phyloP scores from a whole-genome alignment of 352 stramenopile species.

The Thalassiosira allenii region DNA sequence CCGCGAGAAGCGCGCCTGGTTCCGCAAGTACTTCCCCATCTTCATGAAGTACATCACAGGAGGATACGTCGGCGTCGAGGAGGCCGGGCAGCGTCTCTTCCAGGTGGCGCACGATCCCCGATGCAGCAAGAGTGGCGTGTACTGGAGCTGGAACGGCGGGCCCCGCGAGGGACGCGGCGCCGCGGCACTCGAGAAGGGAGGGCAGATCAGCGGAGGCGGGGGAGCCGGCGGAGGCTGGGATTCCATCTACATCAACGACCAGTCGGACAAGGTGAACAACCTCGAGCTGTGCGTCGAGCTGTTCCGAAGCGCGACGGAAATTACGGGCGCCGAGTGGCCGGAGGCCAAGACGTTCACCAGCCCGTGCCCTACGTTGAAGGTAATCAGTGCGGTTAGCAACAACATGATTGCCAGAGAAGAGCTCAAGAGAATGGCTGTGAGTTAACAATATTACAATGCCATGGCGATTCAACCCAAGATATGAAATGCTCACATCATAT shows the following conservation, averaged over 20 bases:
- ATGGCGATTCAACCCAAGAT: not conserved
- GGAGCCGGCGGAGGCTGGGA: conserved; percentile 86
- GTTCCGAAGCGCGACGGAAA: conserved; percentile 78
- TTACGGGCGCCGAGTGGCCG: conserved; percentile 85
- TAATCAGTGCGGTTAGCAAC: conserved; percentile 82
- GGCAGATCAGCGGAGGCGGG: conserved; percentile 82
- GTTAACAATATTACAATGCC: not conserved
- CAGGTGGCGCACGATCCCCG: conserved; percentile 87
- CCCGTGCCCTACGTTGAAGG: conserved; percentile 86
- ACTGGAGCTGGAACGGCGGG: conserved; percentile 87
- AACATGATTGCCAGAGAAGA: conserved; percentile 86
- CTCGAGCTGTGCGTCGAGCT: conserved; percentile 79
- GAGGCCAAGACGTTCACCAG: conserved; percentile 76
- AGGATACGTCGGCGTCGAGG: conserved; percentile 85
- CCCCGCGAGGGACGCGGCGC: conserved; percentile 84
- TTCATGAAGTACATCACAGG: conserved; percentile 90
- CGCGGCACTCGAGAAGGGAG: conserved; percentile 84
- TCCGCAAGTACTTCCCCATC: conserved; percentile 88
- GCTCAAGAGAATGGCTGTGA: conserved; percentile 81
- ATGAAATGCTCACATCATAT: conserved; percentile 12
- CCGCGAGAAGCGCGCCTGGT: conserved; percentile 86
- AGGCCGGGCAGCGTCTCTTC: conserved; percentile 87
- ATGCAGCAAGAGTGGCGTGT: conserved; percentile 84
- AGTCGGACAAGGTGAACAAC: conserved; percentile 86
- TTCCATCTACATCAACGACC: conserved; percentile 88